phyloP scores from a whole-genome alignment of 768 basidiomycete species.

The Brasilioporus rufonigricans region DNA sequence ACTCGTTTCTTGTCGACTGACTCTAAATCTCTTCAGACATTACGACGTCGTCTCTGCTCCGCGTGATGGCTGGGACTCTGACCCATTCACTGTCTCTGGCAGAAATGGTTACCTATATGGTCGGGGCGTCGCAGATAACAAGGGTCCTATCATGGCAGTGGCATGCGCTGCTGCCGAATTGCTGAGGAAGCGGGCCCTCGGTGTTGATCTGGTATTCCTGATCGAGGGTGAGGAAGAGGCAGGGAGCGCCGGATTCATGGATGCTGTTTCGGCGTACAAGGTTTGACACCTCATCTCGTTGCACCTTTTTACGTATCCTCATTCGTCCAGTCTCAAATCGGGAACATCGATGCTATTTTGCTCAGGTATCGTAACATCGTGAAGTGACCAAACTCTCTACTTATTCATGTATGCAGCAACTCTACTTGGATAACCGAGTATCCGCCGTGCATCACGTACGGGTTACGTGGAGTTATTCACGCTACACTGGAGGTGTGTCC shows the following conservation, averaged over 20 bases:
- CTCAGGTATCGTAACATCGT: slow-evolving; percentile 54
- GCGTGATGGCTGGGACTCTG: slow-evolving; percentile 69
- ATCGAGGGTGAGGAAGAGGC: slow-evolving; percentile 97
- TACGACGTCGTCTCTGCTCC: slow-evolving; percentile 95
- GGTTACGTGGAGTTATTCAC: slow-evolving; percentile 90
- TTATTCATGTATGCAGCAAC: slow-evolving; percentile 52
- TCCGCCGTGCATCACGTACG: slow-evolving; percentile 92
- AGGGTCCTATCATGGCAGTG: slow-evolving; percentile 89
- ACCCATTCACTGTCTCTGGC: slow-evolving; percentile 81
- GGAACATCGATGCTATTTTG: slow-evolving; percentile 84
- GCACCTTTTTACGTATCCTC: background rate
- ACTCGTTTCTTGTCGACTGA: background rate
- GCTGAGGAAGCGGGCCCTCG: slow-evolving; percentile 67
- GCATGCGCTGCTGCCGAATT: slow-evolving; percentile 88
- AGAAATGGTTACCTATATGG: slow-evolving; percentile 90
- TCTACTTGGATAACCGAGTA: slow-evolving; percentile 96
- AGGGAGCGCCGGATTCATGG: slow-evolving; percentile 84
- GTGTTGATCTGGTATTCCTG: slow-evolving; percentile 83
- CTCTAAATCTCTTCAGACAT: slow-evolving; percentile 50
- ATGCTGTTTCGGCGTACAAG: slow-evolving; percentile 75
- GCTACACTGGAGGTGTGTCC: slow-evolving; percentile 65
- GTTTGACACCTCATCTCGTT: slow-evolving; percentile 34
- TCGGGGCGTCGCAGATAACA: slow-evolving; percentile 90
- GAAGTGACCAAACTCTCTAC: background rate
- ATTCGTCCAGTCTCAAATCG: slow-evolving; percentile 64